Evolutionary conservation across 768 basidiomycete species (phyloP).

Genomic region (Hypholoma fasciculare): DNA sequence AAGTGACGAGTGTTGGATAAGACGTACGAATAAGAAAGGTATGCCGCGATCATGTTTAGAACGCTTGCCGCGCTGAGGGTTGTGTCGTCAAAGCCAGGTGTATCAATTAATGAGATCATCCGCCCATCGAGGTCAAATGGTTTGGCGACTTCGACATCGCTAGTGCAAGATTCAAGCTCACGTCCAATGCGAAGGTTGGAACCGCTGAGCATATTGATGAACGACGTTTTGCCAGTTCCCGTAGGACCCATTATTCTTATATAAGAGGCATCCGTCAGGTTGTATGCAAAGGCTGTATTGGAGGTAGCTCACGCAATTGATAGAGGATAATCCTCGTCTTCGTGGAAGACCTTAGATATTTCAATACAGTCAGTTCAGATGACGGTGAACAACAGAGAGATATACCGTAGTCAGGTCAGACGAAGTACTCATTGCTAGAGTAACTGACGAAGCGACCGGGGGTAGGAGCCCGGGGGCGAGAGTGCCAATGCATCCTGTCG

Average conservation of each 20-base stretch:
- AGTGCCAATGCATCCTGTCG: not conserved
- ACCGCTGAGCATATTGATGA: slow-evolving; percentile 54
- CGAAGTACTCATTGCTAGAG: slow-evolving; percentile 2
- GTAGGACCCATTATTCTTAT: slow-evolving; percentile 39
- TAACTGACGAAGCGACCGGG: not conserved
- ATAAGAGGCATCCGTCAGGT: not conserved
- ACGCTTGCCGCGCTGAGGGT: slow-evolving; percentile 46
- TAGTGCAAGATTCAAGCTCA: slow-evolving; percentile 52
- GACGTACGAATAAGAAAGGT: slow-evolving; percentile 33
- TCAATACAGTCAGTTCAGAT: not conserved
- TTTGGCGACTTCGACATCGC: slow-evolving; percentile 38
- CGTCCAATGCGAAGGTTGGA: slow-evolving; percentile 45
- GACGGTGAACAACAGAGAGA: not conserved
- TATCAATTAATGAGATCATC: slow-evolving; percentile 51
- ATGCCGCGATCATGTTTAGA: slow-evolving; percentile 48
- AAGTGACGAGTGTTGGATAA: not conserved
- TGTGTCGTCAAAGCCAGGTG: slow-evolving; percentile 62
- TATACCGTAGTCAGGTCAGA: not conserved
- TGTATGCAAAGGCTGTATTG: too few species aligned
- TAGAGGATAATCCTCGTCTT: slow-evolving; percentile 10
- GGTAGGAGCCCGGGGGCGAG: not conserved
- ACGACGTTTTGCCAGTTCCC: slow-evolving; percentile 45
- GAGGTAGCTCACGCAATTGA: slow-evolving; percentile 13
- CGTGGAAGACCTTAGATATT: slow-evolving; percentile 9
- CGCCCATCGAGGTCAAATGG: slow-evolving; percentile 44